Base-by-base conservation (phyloP, 495 filamentous ascomycete species). In the Recurvomyces mirabilis region DNA sequence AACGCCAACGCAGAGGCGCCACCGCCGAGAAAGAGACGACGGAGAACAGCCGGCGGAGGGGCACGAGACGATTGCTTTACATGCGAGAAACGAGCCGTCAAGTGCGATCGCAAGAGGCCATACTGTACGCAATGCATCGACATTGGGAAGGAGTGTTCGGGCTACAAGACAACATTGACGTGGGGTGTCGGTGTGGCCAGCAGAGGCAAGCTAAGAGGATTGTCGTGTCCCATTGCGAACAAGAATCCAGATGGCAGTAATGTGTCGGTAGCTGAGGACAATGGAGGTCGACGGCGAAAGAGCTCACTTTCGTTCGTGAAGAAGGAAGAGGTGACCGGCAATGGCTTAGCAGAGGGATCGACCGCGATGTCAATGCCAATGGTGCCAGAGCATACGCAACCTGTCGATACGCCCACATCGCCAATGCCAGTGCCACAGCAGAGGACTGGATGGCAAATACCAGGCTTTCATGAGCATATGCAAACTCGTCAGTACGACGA, bases 141-240 rank as follows among this genome's bases (percentile, higher is more conserved):
- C 43, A 68, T 81, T 46, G 84, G 87, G 43, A 89, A 85, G 58
- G 87, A 93, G 61, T 98, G 91, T 68, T 87, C 84, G 32, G 91
- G 91, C 48, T 98, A 98, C 70, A 91, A 93, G 66, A 96, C 91
- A 17, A 85, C 87, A 36, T 74, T 98, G 67, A 98, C 91, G 26
- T 98, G 91, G 91, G 91, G 89, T 11, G 82, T 98, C 26, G 91
- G 91, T 19, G 91, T 98, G 50, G 91, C 91, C 29, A 95, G 89
- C 60, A 79, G 91, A 52, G 91, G 91, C 47, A 98, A 98, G 68
- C 75, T 98, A 45, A 75, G 91, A 38, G 91, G 91, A 13, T 63
- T 94, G 46, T 82, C 87, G 32, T 68, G 93, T 18, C 91, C 91
- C 15, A 78, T 98, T 46, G 77, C 81, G 9, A 82, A 81, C 55